Conservation (phyloP, 768 basidiomycete species). For the Lactarius hengduanensis region DNA sequence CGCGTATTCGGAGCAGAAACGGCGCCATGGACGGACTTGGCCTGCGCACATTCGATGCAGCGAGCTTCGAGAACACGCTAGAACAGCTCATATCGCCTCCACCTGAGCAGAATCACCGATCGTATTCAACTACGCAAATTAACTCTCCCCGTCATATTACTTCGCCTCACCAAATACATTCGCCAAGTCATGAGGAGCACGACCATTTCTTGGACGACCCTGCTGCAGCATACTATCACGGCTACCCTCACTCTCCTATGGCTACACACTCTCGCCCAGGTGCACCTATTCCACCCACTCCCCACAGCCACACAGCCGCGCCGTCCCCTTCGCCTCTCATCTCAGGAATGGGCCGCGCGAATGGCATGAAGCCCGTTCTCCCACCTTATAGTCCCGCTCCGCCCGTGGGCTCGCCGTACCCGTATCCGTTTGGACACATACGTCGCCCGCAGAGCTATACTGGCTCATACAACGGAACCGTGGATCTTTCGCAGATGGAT, state of each 20-base stretch:
- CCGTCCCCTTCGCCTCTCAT: conserved; percentile 70
- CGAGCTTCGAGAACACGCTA: conserved; percentile 22
- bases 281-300: conserved; percentile 78
- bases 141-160: neutral
- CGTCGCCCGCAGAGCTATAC: conserved; percentile 45
- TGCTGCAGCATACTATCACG: conserved; percentile 55
- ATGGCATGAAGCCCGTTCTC: conserved; percentile 34
- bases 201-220: conserved; percentile 61
- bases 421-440: conserved; percentile 74
- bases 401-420: conserved; percentile 73
- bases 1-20: conserved; percentile 28
- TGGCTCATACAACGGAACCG: conserved; percentile 38
- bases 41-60: conserved; percentile 25
- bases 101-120: conserved; percentile 13
- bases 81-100: conserved; percentile 23
- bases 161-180: conserved; percentile 33
- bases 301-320: conserved; percentile 70
- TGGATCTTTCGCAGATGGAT: conserved; percentile 38
- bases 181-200: conserved; percentile 51
- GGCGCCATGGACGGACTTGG: conserved; percentile 27
- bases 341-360: conserved; percentile 47
- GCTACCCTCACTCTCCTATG: conserved; percentile 51
- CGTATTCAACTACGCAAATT: conserved; percentile 11
- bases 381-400: conserved; percentile 52
- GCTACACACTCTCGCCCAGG: conserved; percentile 48